Evolutionary conservation across 192 early-diverging fungal species (phyloP), one percentile per base, ranked within the genome.

Genomic region (Backusella macrospora): DNA sequence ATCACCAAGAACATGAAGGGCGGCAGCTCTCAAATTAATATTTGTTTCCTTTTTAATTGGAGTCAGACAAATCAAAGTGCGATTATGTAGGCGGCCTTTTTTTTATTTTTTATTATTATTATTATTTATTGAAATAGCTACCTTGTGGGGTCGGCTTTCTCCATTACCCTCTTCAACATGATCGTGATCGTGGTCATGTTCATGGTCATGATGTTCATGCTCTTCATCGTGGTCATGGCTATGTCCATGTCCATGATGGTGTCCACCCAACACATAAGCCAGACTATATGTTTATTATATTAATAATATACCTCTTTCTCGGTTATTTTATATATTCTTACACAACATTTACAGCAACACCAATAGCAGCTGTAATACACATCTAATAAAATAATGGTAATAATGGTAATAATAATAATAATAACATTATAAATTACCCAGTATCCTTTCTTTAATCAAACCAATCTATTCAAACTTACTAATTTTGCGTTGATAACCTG

Each of bases 1-100:
- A 76, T 95, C 94, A 13, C 93, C 92, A 34, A 95, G 76, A 38
- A 94, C 94, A 73, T 95, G 94, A 44, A 95, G 76, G 1, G 88
- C 85, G 0, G 94, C 94, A 7, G 94, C 86, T 10, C 86, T 83
- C 42, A 93, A 79, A 78, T 95, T 91, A 37, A 91, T 86, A 72
- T 89, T 92, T 16, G 68, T 48, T 84, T 80, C 74, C 72, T 76
- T 71, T 37, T 48, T 68, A 62, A 18, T 38, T 7, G 8, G 16
- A 9, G 37, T 1, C 15, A 5, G 10, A 16, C 38, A 59, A 8
- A 59, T 4, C 8, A 10, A 21, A 52, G 16, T 21, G 18, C 18
- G 12, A n/a, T 7, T n/a, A n/a, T n/a, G n/a, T n/a, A n/a, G n/a
- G n/a, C n/a, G n/a, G n/a, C n/a, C n/a, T n/a, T 14, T 34, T 44